phyloP scores from a whole-genome alignment of 192 early-diverging fungal species.

The Rhizophagus prolifer region DNA sequence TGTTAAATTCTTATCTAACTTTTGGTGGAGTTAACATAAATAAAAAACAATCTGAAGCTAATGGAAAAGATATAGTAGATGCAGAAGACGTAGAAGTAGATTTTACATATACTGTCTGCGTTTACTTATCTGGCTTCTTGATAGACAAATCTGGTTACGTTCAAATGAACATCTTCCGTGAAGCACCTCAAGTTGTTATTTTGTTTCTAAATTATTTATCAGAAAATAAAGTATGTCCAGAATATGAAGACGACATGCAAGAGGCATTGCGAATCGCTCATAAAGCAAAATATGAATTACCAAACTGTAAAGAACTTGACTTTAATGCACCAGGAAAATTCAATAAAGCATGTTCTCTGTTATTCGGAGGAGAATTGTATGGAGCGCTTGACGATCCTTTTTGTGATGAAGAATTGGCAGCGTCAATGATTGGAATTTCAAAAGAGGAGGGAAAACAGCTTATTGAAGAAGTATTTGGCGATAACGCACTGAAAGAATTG shows the following conservation, averaged over 20 bases:
- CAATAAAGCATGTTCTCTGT: constrained; percentile 51
- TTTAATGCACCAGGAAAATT: constrained; percentile 44
- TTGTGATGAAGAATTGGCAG: not conserved
- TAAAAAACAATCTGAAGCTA: constrained; percentile 42
- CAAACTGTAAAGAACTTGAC: constrained; percentile 45
- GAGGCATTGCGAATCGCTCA: constrained; percentile 43
- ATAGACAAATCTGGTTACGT: constrained; percentile 47
- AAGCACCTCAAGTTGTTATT: constrained; percentile 44
- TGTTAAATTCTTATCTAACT: constrained; percentile 50
- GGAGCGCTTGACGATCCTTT: constrained; percentile 36
- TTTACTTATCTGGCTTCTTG: constrained; percentile 54
- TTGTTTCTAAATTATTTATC: constrained; percentile 51
- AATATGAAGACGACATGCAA: constrained; percentile 50
- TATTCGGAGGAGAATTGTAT: constrained; percentile 48
- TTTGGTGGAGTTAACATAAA: constrained; percentile 55
- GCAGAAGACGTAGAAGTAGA: constrained; percentile 41
- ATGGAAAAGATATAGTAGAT: constrained; percentile 39
- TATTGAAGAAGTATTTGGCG: not conserved
- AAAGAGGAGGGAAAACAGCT: not conserved
- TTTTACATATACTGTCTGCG: constrained; percentile 44
- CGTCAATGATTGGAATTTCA: constrained; percentile 35
- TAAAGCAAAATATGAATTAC: constrained; percentile 47
- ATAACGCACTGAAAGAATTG: not conserved
- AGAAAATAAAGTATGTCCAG: constrained; percentile 49
- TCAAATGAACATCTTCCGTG: constrained; percentile 41